A percentile compares a stretch with the other conserved stretches of the same genome.
Conservation (phyloP, 257 asterid genomes). For the Rehmannia glutinosa region DNA sequence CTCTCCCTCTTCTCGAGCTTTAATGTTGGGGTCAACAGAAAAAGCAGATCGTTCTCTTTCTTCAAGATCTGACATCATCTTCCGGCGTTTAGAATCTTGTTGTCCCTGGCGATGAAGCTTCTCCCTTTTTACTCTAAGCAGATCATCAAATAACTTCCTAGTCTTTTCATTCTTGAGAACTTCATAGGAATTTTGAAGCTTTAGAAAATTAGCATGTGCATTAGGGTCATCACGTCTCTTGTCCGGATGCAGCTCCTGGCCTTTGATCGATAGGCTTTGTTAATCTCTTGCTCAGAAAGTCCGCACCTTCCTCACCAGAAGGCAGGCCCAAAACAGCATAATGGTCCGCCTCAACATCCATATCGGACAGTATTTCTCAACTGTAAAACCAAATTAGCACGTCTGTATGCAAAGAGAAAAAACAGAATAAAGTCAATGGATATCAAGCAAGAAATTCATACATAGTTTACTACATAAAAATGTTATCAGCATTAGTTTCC, state of each 20-base stretch:
- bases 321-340: slow-evolving; percentile 61
- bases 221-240: slow-evolving; percentile 67
- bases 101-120: slow-evolving; percentile 54
- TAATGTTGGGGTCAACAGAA: slow-evolving; percentile 34
- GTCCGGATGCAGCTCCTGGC: slow-evolving; percentile 77
- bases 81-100: slow-evolving; percentile 64
- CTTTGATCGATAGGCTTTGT: slow-evolving; percentile 55
- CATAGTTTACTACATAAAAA: background rate
- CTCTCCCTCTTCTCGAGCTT: slow-evolving; percentile 61
- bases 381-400: slow-evolving; percentile 8
- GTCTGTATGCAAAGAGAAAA: background rate
- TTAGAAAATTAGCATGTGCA: slow-evolving; percentile 58
- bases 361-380: slow-evolving; percentile 11
- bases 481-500: too few species aligned
- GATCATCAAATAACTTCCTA: slow-evolving; percentile 68
- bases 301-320: slow-evolving; percentile 70
- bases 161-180: slow-evolving; percentile 69
- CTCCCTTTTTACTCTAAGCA: slow-evolving; percentile 53
- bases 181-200: slow-evolving; percentile 58
- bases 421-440: background rate
- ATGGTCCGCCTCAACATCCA: slow-evolving; percentile 66
- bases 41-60: slow-evolving; percentile 65
- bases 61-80: slow-evolving; percentile 82
- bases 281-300: slow-evolving; percentile 62
- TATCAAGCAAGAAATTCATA: background rate